phyloP scores from a whole-genome alignment of 208 protist genomes.

The Trypanosoma boissoni region DNA sequence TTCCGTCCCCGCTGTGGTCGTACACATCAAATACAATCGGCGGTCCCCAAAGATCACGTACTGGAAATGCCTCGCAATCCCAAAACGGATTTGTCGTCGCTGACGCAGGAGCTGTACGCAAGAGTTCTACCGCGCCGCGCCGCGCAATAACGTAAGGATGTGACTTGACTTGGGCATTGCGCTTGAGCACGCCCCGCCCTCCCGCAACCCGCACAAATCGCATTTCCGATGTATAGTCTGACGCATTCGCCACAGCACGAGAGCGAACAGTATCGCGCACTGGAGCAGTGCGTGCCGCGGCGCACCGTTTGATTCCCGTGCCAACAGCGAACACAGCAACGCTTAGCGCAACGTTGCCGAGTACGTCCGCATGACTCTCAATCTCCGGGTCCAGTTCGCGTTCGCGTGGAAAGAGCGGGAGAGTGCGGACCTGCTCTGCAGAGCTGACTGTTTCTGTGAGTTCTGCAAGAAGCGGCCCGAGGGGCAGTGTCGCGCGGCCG shows the following conservation, averaged over 20 bases:
- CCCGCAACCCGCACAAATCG: constrained; percentile 5
- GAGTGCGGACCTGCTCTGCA: background rate
- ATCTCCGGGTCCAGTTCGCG: constrained; percentile 22
- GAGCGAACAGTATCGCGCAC: too few relatives aligned
- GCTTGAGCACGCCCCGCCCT: constrained; percentile 17
- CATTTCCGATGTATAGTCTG: background rate
- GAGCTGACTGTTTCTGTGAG: background rate
- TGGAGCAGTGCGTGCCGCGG: too few relatives aligned
- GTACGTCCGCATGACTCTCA: background rate
- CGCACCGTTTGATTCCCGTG: too few relatives aligned
- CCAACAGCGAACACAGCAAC: constrained; percentile 5
- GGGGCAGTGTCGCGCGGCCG: constrained; percentile 30
- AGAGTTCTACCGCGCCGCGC: constrained; percentile 7
- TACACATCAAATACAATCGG: constrained; percentile 22
- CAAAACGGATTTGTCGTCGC: constrained; percentile 13
- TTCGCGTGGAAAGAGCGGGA: constrained; percentile 16
- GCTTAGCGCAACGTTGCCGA: constrained; percentile 14
- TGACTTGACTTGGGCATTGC: background rate
- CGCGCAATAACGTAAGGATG: constrained; percentile 19
- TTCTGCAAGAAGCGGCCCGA: constrained; percentile 29
- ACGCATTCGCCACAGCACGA: too few relatives aligned
- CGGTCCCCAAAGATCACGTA: background rate
- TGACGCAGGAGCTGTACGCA: constrained; percentile 10
- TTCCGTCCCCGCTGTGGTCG: constrained; percentile 13
- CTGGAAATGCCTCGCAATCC: background rate